These are phyloP conservation scores for Camellia oleifera DNA, from an alignment of 179 eudicot genomes.

Conservation along the genomic window DNA sequence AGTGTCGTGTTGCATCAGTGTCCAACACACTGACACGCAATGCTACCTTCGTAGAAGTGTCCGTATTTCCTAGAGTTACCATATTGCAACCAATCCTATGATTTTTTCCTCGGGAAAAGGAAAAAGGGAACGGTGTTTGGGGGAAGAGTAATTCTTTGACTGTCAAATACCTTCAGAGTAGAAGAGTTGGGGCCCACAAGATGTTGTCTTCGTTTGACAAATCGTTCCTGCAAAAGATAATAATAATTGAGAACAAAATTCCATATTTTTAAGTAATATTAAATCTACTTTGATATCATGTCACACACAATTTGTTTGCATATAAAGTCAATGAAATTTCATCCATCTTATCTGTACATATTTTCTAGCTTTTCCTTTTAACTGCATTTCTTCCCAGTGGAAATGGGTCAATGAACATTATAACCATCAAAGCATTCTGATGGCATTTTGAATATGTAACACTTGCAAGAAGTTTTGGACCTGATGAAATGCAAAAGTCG, in stretches of 20 bases:
- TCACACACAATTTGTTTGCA: not conserved
- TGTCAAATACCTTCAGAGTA: slow-evolving; percentile 63
- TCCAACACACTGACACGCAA: too few relatives aligned
- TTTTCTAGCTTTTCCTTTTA: not conserved
- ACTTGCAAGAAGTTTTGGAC: not conserved
- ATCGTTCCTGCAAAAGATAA: slow-evolving; percentile 67
- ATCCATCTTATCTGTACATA: not conserved
- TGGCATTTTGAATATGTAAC: not conserved
- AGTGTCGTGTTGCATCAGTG: too few relatives aligned
- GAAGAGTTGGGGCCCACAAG: slow-evolving; percentile 90
- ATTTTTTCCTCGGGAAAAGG: not conserved
- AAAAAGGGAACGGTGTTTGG: not conserved
- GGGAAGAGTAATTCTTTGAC: not conserved
- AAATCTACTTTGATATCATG: not conserved
- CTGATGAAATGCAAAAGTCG: not conserved
- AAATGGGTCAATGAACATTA: not conserved
- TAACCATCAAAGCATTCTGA: not conserved
- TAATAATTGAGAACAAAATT: not conserved
- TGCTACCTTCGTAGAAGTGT: too few relatives aligned
- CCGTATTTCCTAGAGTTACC: too few relatives aligned
- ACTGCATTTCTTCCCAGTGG: not conserved
- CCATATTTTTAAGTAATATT: not conserved
- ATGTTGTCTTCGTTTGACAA: slow-evolving; percentile 88
- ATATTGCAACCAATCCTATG: not conserved
- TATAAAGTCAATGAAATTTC: slow-evolving; percentile 1